These are phyloP conservation scores for Malassezia brasiliensis DNA, from an alignment of 1,284 basidiomycete genomes.

Conservation along the genomic window DNA sequence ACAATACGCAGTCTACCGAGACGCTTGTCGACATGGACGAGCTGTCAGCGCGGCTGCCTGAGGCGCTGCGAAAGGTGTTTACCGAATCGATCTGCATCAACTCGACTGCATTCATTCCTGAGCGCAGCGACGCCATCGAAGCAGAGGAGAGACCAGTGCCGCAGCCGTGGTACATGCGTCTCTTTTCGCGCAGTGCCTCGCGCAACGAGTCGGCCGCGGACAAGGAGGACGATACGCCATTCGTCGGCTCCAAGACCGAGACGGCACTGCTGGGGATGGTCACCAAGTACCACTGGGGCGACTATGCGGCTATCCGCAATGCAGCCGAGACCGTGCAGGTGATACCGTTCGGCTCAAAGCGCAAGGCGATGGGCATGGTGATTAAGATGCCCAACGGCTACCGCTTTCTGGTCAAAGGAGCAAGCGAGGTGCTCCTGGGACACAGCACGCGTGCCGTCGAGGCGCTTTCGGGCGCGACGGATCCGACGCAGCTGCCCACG, in stretches of 20 bases:
- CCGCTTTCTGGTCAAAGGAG: slow-evolving; percentile 81
- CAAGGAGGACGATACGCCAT: slow-evolving; percentile 49
- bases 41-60: slow-evolving; percentile 51
- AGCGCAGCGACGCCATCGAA: slow-evolving; percentile 21
- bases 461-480: neutral
- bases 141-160: slow-evolving; percentile 15
- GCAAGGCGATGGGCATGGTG: slow-evolving; percentile 93
- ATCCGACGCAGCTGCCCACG: neutral
- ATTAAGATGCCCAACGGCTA: slow-evolving; percentile 57
- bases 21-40: slow-evolving; percentile 15
- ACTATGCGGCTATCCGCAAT: slow-evolving; percentile 65
- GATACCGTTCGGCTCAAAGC: slow-evolving; percentile 87
- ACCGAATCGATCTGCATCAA: slow-evolving; percentile 84
- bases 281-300: slow-evolving; percentile 71
- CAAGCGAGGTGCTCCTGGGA: slow-evolving; percentile 67
- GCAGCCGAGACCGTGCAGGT: slow-evolving; percentile 67
- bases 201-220: slow-evolving; percentile 13
- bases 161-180: neutral
- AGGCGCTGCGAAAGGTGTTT: slow-evolving; percentile 61
- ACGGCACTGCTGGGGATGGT: slow-evolving; percentile 82
- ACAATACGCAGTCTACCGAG: slow-evolving; percentile 50
- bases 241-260: slow-evolving; percentile 94
- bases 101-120: slow-evolving; percentile 79
- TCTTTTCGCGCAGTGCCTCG: neutral
- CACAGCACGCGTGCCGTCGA: neutral